Percentiles rank a stretch among this genome's conserved stretches.
These are phyloP conservation scores for Herpotrichia juniperi DNA, from an alignment of 2,329 filamentous ascomycete species.

Conservation along the genomic window DNA sequence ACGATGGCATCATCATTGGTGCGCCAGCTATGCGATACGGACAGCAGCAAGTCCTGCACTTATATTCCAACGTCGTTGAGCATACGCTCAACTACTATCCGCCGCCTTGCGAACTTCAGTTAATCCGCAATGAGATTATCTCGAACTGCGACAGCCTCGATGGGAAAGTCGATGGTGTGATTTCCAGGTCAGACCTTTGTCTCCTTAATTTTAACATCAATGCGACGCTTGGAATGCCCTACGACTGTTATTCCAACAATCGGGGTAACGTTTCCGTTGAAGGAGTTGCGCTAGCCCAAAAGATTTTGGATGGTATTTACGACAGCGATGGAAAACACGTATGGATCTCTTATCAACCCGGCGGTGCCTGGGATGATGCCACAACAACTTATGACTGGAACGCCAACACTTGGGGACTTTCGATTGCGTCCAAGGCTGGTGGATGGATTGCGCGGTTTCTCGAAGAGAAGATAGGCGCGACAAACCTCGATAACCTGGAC, in stretches of 20 bases:
- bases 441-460: constrained; percentile 54
- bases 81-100: constrained; percentile 48
- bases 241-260: constrained; percentile 37
- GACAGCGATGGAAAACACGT: constrained; percentile 47
- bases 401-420: constrained; percentile 40
- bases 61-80: constrained; percentile 48
- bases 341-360: constrained; percentile 49
- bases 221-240: constrained; percentile 52
- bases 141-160: constrained; percentile 60
- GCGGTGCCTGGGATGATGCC: constrained; percentile 41
- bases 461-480: constrained; percentile 42
- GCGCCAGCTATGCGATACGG: constrained; percentile 51
- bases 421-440: constrained; percentile 40
- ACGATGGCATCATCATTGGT: constrained; percentile 52
- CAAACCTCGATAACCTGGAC: constrained; percentile 22
- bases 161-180: constrained; percentile 59
- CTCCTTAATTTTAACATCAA: constrained; percentile 53
- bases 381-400: constrained; percentile 42
- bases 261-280: constrained; percentile 38
- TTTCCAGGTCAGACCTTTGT: constrained; percentile 56
- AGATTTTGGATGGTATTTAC: constrained; percentile 43
- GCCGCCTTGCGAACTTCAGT: constrained; percentile 52
- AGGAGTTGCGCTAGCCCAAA: constrained; percentile 21
- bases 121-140: constrained; percentile 61
- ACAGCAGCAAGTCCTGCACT: constrained; percentile 53